These are phyloP conservation scores for Fusarium sp. DNA, from an alignment of 2,329 filamentous ascomycete species.

Conservation along the genomic window DNA sequence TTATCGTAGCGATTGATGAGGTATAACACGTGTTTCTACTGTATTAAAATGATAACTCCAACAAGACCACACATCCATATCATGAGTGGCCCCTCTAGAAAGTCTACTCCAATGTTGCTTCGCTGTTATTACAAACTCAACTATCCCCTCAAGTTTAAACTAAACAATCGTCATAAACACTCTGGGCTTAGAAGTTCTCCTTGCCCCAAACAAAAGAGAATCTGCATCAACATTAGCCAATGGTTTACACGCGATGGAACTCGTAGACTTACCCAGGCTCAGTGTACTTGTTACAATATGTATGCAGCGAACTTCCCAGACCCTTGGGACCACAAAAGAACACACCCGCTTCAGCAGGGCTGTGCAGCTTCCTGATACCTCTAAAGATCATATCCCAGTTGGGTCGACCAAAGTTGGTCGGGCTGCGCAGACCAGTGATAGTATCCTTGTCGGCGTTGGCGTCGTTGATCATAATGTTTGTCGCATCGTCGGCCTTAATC, in stretches of 20 bases:
- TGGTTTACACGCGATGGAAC: constrained; percentile 7
- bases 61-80: constrained; percentile 11
- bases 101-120: constrained; percentile 24
- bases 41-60: constrained; percentile 38
- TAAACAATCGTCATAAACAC: not conserved
- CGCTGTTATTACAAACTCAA: constrained; percentile 27
- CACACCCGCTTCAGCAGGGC: constrained; percentile 77
- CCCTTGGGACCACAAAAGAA: constrained; percentile 90
- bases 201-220: constrained; percentile 77
- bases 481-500: constrained; percentile 86
- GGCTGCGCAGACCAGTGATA: constrained; percentile 83
- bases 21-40: constrained; percentile 26
- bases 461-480: constrained; percentile 94
- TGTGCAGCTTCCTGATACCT: constrained; percentile 81
- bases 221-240: constrained; percentile 52
- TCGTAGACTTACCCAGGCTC: constrained; percentile 73
- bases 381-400: constrained; percentile 94
- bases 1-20: constrained; percentile 23
- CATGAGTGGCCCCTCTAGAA: constrained; percentile 7
- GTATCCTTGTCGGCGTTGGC: constrained; percentile 85
- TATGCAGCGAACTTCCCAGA: constrained; percentile 78
- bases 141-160: constrained; percentile 6
- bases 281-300: constrained; percentile 89
- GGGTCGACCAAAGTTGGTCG: constrained; percentile 86
- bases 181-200: constrained; percentile 63